phyloP scores from a whole-genome alignment of 2,329 filamentous ascomycete species.

The Colletotrichum sp. region DNA sequence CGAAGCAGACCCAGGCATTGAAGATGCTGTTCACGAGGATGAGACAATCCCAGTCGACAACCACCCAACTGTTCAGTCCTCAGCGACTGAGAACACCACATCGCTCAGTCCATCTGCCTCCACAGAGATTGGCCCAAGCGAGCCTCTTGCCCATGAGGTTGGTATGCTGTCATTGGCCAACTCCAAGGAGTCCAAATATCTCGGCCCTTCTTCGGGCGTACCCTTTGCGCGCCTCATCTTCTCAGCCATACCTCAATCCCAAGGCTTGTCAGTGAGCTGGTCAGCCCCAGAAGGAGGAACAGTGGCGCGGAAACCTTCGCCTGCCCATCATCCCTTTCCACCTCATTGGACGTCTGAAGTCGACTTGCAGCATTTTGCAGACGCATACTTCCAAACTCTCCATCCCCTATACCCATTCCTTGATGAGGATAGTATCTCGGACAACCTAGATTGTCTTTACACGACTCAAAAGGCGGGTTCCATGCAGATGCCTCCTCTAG shows the following conservation, averaged over 20 bases:
- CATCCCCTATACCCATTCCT: conserved; percentile 55
- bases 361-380: conserved; percentile 38
- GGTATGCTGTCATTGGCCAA: conserved; percentile 54
- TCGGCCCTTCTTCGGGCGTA: conserved; percentile 60
- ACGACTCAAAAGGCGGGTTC: not conserved
- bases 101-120: conserved; percentile 14
- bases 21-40: not conserved
- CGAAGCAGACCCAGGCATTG: not conserved
- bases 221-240: conserved; percentile 56
- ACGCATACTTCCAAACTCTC: conserved; percentile 52
- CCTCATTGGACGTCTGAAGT: conserved; percentile 13
- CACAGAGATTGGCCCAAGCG: conserved; percentile 22
- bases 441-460: conserved; percentile 35
- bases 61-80: not conserved
- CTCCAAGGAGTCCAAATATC: conserved; percentile 52
- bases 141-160: conserved; percentile 50
- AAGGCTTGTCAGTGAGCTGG: not conserved
- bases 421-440: conserved; percentile 46
- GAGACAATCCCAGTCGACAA: not conserved
- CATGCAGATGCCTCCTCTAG: not conserved
- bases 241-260: conserved; percentile 32
- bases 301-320: conserved; percentile 19
- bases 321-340: not conserved
- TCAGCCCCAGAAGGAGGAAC: not conserved
- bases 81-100: not conserved